Evolutionary conservation across 2,329 filamentous ascomycete genomes (phyloP), one percentile per base, ranked within the genome.

Genomic region (Teratosphaeria epicoccoides): DNA sequence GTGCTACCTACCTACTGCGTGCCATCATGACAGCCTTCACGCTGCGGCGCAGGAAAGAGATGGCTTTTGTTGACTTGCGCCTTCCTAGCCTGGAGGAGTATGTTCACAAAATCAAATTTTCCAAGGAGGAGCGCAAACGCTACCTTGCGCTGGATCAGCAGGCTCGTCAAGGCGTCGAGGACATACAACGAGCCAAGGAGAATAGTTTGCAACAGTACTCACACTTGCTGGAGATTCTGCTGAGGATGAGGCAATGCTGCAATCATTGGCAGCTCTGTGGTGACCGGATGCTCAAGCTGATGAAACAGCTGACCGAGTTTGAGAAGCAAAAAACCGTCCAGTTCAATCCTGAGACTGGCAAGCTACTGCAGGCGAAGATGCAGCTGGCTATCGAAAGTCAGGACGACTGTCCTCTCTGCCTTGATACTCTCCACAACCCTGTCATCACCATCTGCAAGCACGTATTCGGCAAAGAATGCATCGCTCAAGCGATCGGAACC

Each of bases 381-480:
- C 82, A 86, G 54, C 73, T 94, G 6, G 82, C 81, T 55, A 85
- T 91, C 50, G 87, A 94, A 57, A 84, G 76, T 45, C 85, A 87
- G 55, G 89, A 95, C 60, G 84, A 90, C 54, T 95, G 90, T 62
- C 76, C 87, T 0, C 79, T 95, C 49, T 95, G 90, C 66, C 78
- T 90, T 26, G 88, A 94, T 25, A 71, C 74, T 0, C 74, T 91
- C 2, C 80, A 81, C 24, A 73, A 79, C 3, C 87, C 89, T 0
- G 81, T 93, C 49, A 94, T 95, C 61, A 95, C 88, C 1, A 80
- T 83, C 46, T 95, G 89, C 69, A 87, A 86, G 24, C 89, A 95
- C 66, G 75, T 82, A 1, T 95, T 89, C 67, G 89, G 88, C 58
- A 75, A 73, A 22, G 70, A 73, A 4, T 95, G 90, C 65, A 88